A percentile compares a stretch with the other conserved stretches of the same genome.
phyloP scores from a whole-genome alignment of 2,329 filamentous ascomycete species.

The Atkinsonella texensis region DNA sequence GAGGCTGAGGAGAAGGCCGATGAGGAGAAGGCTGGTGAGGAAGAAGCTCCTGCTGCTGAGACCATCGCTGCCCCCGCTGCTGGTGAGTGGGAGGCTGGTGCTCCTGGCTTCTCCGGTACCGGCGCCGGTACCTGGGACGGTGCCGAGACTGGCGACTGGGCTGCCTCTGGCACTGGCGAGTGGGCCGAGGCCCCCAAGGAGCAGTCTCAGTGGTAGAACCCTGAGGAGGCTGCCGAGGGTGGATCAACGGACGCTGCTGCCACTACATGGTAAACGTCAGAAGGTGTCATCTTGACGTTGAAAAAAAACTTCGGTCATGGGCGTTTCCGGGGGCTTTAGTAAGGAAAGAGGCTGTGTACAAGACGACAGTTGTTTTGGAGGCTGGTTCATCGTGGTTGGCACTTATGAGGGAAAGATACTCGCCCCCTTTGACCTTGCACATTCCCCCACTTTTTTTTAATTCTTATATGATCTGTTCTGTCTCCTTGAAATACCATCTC shows the following conservation, averaged over 20 bases:
- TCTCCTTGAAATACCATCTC: slow-evolving; percentile 3
- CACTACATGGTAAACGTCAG: slow-evolving; percentile 7
- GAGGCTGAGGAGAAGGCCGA: slow-evolving; percentile 97
- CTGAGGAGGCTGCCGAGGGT: slow-evolving; percentile 10
- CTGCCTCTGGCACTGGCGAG: slow-evolving; percentile 51
- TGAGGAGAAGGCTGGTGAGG: slow-evolving; percentile 78
- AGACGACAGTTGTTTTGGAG: neutral
- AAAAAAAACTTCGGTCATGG: slow-evolving; percentile 1
- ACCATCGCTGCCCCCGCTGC: slow-evolving; percentile 55
- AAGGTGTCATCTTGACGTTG: slow-evolving; percentile 1
- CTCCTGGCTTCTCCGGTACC: slow-evolving; percentile 55
- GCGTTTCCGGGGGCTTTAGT: slow-evolving; percentile 2
- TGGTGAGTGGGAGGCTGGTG: slow-evolving; percentile 78
- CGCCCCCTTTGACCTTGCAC: slow-evolving; percentile 22
- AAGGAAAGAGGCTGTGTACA: neutral
- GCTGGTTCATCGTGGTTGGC: slow-evolving; percentile 47
- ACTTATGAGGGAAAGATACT: slow-evolving; percentile 99
- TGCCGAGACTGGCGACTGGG: slow-evolving; percentile 51
- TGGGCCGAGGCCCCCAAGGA: slow-evolving; percentile 53
- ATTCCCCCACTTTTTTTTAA: slow-evolving; percentile 7
- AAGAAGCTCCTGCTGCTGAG: slow-evolving; percentile 76
- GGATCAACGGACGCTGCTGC: slow-evolving; percentile 5
- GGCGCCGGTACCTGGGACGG: slow-evolving; percentile 42
- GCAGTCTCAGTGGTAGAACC: slow-evolving; percentile 35
- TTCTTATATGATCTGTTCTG: slow-evolving; percentile 4